phyloP scores from a whole-genome alignment of 78 protist species.

The Dictyostelium firmibasis region DNA sequence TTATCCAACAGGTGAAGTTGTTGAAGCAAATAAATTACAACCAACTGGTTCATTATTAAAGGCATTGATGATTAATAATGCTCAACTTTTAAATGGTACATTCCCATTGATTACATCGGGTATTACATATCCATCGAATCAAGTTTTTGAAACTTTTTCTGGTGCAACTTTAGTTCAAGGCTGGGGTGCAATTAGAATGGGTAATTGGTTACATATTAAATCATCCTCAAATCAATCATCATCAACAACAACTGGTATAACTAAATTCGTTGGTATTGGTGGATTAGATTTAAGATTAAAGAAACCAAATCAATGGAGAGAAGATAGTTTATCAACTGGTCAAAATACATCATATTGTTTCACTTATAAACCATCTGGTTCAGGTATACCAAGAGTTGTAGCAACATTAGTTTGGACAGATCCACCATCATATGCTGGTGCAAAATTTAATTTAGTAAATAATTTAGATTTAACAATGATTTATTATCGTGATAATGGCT shows the following conservation, averaged over 20 bases:
- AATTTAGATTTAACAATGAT: slow-evolving; percentile 62
- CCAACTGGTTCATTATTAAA: slow-evolving; percentile 79
- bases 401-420: slow-evolving; percentile 91
- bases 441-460: slow-evolving; percentile 81
- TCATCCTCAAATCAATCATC: not conserved
- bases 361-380: not conserved
- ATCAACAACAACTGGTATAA: not conserved
- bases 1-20: slow-evolving; percentile 55
- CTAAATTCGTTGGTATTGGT: slow-evolving; percentile 6
- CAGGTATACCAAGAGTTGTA: slow-evolving; percentile 15
- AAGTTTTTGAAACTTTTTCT: not conserved
- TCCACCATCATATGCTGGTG: slow-evolving; percentile 57
- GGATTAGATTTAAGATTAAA: slow-evolving; percentile 5
- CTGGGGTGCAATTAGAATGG: slow-evolving; percentile 61
- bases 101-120: not conserved
- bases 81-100: slow-evolving; percentile 72
- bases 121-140: not conserved
- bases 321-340: not conserved
- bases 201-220: not conserved
- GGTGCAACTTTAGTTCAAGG: slow-evolving; percentile 63
- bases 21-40: not conserved
- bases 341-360: slow-evolving; percentile 12
- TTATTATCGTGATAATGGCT: not conserved
- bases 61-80: slow-evolving; percentile 79
- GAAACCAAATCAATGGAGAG: slow-evolving; percentile 3